A percentile compares a stretch with the other conserved stretches of the same genome.
phyloP scores from a whole-genome alignment of 164 flowering plant species.

The Magnolia changhungtana region DNA sequence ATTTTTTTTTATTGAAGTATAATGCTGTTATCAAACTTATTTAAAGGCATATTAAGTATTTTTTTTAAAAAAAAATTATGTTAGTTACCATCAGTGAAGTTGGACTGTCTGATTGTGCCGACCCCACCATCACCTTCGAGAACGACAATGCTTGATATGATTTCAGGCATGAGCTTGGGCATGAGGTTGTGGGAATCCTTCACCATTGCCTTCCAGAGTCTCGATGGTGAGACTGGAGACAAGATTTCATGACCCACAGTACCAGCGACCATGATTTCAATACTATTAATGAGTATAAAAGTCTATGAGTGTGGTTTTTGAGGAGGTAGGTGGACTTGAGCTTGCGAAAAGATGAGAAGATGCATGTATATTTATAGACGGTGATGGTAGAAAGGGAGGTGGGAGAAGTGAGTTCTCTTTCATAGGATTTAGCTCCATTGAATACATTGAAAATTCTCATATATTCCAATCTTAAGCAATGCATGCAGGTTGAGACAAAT shows the following conservation, averaged over 20 bases:
- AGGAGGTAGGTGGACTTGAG: neutral
- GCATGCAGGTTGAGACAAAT: too few species aligned
- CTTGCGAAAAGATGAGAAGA: neutral
- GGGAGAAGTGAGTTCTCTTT: neutral
- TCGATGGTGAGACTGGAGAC: conserved; percentile 1
- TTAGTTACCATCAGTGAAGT: conserved; percentile 5
- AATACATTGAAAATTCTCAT: neutral
- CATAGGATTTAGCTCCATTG: neutral
- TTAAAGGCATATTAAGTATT: neutral
- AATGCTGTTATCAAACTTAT: neutral
- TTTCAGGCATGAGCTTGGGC: conserved; percentile 10
- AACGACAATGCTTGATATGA: neutral
- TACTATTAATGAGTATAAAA: neutral
- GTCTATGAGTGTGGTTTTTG: neutral
- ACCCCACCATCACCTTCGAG: conserved; percentile 5
- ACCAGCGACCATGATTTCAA: neutral
- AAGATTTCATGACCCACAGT: neutral
- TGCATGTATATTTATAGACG: neutral
- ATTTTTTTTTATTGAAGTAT: neutral
- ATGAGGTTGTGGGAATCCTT: conserved; percentile 5
- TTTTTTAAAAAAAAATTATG: neutral
- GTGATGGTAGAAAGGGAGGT: neutral
- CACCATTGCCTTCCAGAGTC: conserved; percentile 2
- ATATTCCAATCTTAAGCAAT: neutral
- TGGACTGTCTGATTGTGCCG: neutral